Evolutionary conservation across 305 asterid genomes (phyloP).

Genomic region (Fraxinus xanthoxyloides): DNA sequence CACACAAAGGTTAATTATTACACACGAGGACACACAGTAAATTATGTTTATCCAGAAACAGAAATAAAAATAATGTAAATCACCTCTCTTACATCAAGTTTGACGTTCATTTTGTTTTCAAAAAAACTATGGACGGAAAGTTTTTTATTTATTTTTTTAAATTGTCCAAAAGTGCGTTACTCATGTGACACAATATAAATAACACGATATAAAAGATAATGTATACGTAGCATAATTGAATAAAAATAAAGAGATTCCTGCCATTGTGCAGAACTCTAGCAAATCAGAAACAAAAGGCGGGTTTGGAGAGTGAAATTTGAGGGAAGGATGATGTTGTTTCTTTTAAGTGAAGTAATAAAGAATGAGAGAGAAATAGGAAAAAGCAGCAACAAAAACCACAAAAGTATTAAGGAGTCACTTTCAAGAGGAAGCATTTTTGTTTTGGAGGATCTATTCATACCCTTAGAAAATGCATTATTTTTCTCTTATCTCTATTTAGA

Average conservation of each 20-base stretch:
- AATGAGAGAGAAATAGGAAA: slow-evolving; percentile 18
- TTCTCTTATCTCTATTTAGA: background rate
- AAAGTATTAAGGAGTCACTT: slow-evolving; percentile 45
- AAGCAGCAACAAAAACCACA: slow-evolving; percentile 20
- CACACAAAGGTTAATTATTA: background rate
- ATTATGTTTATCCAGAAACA: background rate
- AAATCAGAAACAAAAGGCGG: background rate
- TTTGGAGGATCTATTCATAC: slow-evolving; percentile 36
- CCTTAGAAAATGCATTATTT: background rate
- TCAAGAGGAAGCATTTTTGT: slow-evolving; percentile 39
- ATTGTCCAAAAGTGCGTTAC: background rate
- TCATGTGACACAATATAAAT: background rate
- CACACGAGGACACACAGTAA: background rate
- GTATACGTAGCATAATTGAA: background rate
- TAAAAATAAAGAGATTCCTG: background rate
- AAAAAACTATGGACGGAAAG: background rate
- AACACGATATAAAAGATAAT: background rate
- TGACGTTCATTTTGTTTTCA: background rate
- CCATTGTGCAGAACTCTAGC: background rate
- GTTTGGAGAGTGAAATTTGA: slow-evolving; percentile 19
- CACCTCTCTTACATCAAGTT: background rate
- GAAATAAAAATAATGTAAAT: background rate
- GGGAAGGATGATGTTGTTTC: slow-evolving; percentile 27
- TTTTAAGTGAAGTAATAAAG: slow-evolving; percentile 34
- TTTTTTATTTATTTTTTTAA: too few species aligned